A percentile compares a stretch with the other conserved stretches of the same genome.
phyloP scores from a whole-genome alignment of 176 grass and related monocot genomes.

The Aegilops bicornis region DNA sequence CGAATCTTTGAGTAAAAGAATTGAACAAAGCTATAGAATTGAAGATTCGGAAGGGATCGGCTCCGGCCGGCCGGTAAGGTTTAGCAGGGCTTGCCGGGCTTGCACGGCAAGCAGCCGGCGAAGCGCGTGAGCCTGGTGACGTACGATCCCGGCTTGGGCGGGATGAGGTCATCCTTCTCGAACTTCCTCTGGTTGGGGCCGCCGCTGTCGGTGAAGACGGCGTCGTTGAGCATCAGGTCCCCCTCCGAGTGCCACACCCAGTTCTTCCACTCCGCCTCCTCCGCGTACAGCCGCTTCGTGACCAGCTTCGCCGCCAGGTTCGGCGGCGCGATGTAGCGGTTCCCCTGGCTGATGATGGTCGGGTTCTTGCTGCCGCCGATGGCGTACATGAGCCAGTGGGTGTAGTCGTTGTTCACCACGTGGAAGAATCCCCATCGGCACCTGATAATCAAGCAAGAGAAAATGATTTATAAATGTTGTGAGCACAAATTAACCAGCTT shows the following conservation, averaged over 20 bases:
- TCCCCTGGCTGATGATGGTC: slow-evolving; percentile 86
- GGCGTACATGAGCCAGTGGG: slow-evolving; percentile 91
- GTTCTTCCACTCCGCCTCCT: slow-evolving; percentile 60
- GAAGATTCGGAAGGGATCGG: background rate
- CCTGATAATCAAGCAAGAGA: slow-evolving; percentile 20
- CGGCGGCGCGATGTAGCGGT: slow-evolving; percentile 76
- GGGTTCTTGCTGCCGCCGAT: slow-evolving; percentile 81
- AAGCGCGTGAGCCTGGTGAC: slow-evolving; percentile 73
- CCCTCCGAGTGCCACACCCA: slow-evolving; percentile 77
- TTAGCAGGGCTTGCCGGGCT: slow-evolving; percentile 53
- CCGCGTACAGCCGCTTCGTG: slow-evolving; percentile 51
- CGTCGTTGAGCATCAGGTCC: slow-evolving; percentile 69
- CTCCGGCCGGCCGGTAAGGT: background rate
- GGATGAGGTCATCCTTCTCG: slow-evolving; percentile 51
- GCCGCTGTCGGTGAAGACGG: slow-evolving; percentile 55
- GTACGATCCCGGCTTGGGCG: slow-evolving; percentile 52
- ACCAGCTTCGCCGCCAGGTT: slow-evolving; percentile 68
- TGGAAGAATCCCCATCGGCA: slow-evolving; percentile 94
- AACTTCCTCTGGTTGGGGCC: slow-evolving; percentile 20
- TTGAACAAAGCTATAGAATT: background rate
- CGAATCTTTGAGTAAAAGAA: background rate
- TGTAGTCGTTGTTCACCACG: slow-evolving; percentile 94
- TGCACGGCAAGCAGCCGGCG: slow-evolving; percentile 54
- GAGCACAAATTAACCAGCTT: too few relatives aligned
- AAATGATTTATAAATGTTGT: background rate